phyloP scores from a whole-genome alignment of 495 filamentous ascomycete species.

The Massariosphaeria phaeospora region DNA sequence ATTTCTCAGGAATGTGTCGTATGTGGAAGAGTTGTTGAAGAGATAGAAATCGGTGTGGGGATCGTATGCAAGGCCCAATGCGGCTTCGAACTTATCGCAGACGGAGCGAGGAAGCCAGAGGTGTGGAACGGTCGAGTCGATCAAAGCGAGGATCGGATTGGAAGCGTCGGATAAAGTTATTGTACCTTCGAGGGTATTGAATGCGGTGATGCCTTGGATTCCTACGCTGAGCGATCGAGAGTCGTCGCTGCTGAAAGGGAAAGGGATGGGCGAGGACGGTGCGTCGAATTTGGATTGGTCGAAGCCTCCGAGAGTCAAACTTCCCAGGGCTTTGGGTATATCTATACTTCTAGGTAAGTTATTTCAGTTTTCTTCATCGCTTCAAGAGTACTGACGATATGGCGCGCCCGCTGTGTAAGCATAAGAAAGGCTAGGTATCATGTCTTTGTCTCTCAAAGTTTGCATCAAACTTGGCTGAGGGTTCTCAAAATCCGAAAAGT shows the following conservation, averaged over 20 bases:
- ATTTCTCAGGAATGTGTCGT: too few species aligned
- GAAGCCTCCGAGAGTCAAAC: slow-evolving; percentile 53
- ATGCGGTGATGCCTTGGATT: slow-evolving; percentile 10
- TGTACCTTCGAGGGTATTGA: neutral
- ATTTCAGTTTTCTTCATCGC: neutral
- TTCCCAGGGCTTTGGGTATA: slow-evolving; percentile 47
- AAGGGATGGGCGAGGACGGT: slow-evolving; percentile 43
- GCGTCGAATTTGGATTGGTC: slow-evolving; percentile 47
- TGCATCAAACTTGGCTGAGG: slow-evolving; percentile 21
- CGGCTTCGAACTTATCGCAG: slow-evolving; percentile 49
- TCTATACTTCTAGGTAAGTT: slow-evolving; percentile 26
- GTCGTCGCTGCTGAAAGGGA: slow-evolving; percentile 45
- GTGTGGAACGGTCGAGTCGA: slow-evolving; percentile 51
- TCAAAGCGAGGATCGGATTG: slow-evolving; percentile 30
- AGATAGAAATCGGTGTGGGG: slow-evolving; percentile 44
- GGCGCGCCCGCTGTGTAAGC: slow-evolving; percentile 55
- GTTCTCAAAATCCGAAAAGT: slow-evolving; percentile 20
- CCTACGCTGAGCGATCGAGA: slow-evolving; percentile 1
- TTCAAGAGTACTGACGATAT: slow-evolving; percentile 46
- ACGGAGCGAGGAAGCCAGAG: slow-evolving; percentile 50
- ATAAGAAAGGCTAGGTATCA: slow-evolving; percentile 48
- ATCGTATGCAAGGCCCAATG: slow-evolving; percentile 49
- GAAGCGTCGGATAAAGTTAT: neutral
- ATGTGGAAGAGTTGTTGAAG: slow-evolving; percentile 46
- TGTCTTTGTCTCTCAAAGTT: slow-evolving; percentile 6